Percentiles rank a stretch among this genome's conserved stretches.
phyloP scores from a whole-genome alignment of 169 alveolate species.

The Plasmodium adleri region DNA sequence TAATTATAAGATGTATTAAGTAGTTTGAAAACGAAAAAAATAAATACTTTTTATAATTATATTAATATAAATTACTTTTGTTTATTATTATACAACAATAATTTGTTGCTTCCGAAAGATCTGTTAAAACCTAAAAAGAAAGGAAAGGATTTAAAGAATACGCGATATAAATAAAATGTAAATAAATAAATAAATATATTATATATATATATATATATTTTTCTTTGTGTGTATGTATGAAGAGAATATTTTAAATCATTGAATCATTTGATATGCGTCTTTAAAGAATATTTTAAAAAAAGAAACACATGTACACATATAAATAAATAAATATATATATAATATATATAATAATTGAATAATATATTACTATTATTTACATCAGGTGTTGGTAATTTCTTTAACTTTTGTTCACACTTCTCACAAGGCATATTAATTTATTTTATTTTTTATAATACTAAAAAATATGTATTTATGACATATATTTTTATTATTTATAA shows the following conservation, averaged over 20 bases:
- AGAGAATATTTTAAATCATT: not conserved
- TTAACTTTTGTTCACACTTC: constrained; percentile 83
- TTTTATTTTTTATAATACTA: not conserved
- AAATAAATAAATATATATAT: not conserved
- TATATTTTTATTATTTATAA: not conserved
- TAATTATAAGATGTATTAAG: not conserved
- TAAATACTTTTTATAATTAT: too few relatives aligned
- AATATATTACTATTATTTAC: constrained; percentile 75
- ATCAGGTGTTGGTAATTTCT: constrained; percentile 86
- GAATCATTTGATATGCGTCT: not conserved
- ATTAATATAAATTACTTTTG: constrained; percentile 77
- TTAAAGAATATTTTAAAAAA: not conserved
- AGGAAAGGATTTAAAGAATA: not conserved
- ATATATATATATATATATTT: not conserved
- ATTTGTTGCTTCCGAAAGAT: constrained; percentile 82
- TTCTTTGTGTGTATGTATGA: too few relatives aligned
- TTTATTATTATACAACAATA: constrained; percentile 78
- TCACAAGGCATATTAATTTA: constrained; percentile 83
- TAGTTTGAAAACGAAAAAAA: not conserved
- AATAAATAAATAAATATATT: too few relatives aligned
- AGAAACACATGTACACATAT: not conserved
- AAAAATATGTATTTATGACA: too few relatives aligned
- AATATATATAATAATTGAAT: not conserved
- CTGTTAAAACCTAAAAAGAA: constrained; percentile 79
- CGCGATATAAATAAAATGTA: too few relatives aligned